These are phyloP conservation scores for Pythium grandisporangium DNA, from an alignment of 352 stramenopile species.

Conservation along the genomic window DNA sequence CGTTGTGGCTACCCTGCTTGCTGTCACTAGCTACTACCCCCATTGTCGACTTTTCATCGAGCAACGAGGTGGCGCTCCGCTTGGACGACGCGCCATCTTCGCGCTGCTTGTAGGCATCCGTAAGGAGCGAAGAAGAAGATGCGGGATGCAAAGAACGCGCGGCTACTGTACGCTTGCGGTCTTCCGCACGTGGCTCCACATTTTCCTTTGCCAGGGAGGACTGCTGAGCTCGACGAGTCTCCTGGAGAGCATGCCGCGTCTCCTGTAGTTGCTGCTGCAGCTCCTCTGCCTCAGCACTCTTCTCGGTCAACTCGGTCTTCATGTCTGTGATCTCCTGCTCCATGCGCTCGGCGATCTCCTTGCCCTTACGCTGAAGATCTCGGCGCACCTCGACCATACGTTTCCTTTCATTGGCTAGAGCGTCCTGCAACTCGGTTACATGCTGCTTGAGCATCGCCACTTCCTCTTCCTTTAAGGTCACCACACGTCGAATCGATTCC, in stretches of 20 bases:
- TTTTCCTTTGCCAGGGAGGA: constrained; percentile 65
- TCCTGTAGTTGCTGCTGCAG: constrained; percentile 23
- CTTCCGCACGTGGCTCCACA: constrained; percentile 50
- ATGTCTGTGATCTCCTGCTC: constrained; percentile 42
- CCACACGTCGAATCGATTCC: constrained; percentile 4
- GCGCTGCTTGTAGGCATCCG: too few species aligned
- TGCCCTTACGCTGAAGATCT: constrained; percentile 19
- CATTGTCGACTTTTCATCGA: too few species aligned
- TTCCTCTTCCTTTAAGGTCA: constrained; percentile 35
- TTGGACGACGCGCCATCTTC: too few species aligned
- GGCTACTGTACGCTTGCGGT: constrained; percentile 40
- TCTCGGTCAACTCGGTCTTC: constrained; percentile 33
- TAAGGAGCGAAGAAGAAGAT: too few species aligned
- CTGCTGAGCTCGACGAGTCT: constrained; percentile 26
- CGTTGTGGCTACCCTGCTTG: too few species aligned
- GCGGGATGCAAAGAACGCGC: too few species aligned
- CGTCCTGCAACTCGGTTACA: constrained; percentile 27
- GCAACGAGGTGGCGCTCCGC: too few species aligned
- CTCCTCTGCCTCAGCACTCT: constrained; percentile 27
- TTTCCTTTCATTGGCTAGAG: constrained; percentile 25
- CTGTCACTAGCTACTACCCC: too few species aligned
- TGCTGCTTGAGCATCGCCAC: constrained; percentile 23
- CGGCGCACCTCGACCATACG: constrained; percentile 9
- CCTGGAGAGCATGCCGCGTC: constrained; percentile 16
- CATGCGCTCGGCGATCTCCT: constrained; percentile 37